Base-by-base conservation (phyloP, 2,329 filamentous ascomycete species). In the Neonectria coccinea region DNA sequence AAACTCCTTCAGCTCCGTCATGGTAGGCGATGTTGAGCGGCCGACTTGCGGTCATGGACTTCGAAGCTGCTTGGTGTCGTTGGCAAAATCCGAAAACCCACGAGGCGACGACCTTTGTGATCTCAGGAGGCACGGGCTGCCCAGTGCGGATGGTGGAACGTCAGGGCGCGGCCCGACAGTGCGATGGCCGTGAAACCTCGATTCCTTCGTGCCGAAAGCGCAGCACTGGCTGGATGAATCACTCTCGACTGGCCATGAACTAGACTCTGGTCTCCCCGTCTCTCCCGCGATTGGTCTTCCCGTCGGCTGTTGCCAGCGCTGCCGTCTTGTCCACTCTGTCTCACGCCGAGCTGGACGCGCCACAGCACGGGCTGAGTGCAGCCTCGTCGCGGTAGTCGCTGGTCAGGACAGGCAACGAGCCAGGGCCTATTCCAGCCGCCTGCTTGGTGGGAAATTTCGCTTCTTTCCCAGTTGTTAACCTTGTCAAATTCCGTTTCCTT, bases 1-100 rank as follows among this genome's bases (percentile, higher is more conserved):
- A 44, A 81, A 82, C 5, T 82, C 80, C 52, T 79, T 80, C 56
- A 75, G 67, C 2, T 80, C 78, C 18, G 78, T 62, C 73, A 78
- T 78, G 36, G 50, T 54, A 51, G 57, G 53, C 39, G n/a, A 12
- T 4, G 33, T 39, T 33, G 39, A 10, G 20, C 29, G 10, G n/a
- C 10, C 48, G 11, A 12, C 25, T 20, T 27, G 27, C 39, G 22
- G 41, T 25, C 25, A 18, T 39, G 18, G 18, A 25, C 22, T 27
- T 10, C 14, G 20, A 14, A 5, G 20, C 18, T 44, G 41, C 10
- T 36, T 25, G 9, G 6, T 31, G 25, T n/a, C 16, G 47, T 31
- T 58, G 36, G 27, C n/a, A 14, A 14, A 16, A 8, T 20, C 48
- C 29, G n/a, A 50, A 48, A 29, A 20, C 18, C 31, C 48, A 29